A percentile compares a stretch with the other conserved stretches of the same genome.
Conservation (phyloP, 805 yeast species). For the Wickerhamiella bombiphila region DNA sequence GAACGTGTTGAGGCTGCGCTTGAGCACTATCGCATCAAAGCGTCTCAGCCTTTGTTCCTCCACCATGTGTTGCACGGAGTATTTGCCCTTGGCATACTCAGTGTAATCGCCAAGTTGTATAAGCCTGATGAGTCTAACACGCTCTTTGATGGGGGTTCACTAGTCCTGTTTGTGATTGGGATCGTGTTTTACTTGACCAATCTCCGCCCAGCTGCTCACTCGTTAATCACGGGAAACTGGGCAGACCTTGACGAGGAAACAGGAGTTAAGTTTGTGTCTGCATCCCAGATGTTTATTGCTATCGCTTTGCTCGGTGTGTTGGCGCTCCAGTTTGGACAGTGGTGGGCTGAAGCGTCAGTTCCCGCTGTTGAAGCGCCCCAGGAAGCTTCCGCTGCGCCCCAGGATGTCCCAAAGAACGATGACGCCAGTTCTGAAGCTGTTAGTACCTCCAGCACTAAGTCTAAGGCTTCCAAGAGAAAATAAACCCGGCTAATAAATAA, state of each 20-base stretch:
- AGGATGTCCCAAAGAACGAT: no score
- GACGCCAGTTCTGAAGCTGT: no score
- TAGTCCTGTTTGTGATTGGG: conserved; percentile 57
- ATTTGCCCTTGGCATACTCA: conserved; percentile 50
- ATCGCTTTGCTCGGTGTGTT: conserved; percentile 64
- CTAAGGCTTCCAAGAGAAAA: conserved; percentile 7
- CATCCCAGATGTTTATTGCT: conserved; percentile 65
- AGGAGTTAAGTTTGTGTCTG: conserved; percentile 84
- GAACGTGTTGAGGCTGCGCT: conserved; percentile 47
- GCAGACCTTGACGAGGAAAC: conserved; percentile 82
- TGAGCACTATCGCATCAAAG: conserved; percentile 63
- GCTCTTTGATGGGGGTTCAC: conserved; percentile 78
- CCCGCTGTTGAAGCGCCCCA: conserved; percentile 4
- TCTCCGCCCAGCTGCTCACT: conserved; percentile 61
- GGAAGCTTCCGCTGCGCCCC: no score
- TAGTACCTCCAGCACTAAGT: no score
- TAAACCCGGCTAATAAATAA: no score
- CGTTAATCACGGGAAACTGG: conserved; percentile 65
- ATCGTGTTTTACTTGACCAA: conserved; percentile 75
- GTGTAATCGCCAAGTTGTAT: conserved; percentile 62
- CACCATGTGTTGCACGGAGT: conserved; percentile 51
- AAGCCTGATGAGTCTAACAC: conserved; percentile 77
- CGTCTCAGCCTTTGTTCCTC: conserved; percentile 42
- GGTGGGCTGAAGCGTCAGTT: conserved; percentile 40
- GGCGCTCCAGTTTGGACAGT: conserved; percentile 73